Base-by-base conservation (phyloP, 2,329 filamentous ascomycete genomes). In the Eutypa lata region DNA sequence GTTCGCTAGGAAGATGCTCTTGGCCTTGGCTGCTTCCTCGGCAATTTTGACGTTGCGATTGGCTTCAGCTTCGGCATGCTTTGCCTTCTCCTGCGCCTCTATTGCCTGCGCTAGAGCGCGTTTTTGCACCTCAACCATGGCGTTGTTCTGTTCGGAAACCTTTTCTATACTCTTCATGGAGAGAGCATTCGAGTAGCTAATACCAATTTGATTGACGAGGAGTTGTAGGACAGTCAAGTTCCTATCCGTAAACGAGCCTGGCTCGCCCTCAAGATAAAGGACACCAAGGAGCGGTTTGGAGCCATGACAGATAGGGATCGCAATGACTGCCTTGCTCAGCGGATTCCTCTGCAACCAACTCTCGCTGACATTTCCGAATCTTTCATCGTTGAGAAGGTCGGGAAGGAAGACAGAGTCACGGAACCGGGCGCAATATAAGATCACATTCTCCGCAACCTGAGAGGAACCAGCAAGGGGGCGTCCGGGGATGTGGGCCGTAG, bases 11-110 rank as follows among this genome's bases (percentile, higher is more conserved):
- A 93, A 93, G 53, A 92, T 90, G 2, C 86, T 88, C 68, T 93
- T 93, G 38, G 89, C 89, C 69, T 89, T 90, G 21, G 89, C 88
- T 11, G 89, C 89, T 68, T 93, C 89, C 66, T 93, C 89, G 16
- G 90, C 90, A 38, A 92, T 79, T 70, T 89, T 87, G 66, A 92
- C 88, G 67, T 90, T 91, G 55, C 86, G 82, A 65, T 89, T 84
- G 7, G 89, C 89, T 65, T 90, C 84, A 0, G 87, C 83, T 67
- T 92, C 88, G 1, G 89, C 89, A 49, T 82, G 75, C 68, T 90
- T 91, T 10, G 89, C 89, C 68, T 91, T 91, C 55, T 80, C 80
- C 68, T 92, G 88, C 0, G 89, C 86, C 55, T 86, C 82, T 51
- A 86, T 78, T 13, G 89, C 89, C 65, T 91, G 86, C 3, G 80